Conservation (phyloP, 2,329 filamentous ascomycete genomes). For the Fusarium torulosum region DNA sequence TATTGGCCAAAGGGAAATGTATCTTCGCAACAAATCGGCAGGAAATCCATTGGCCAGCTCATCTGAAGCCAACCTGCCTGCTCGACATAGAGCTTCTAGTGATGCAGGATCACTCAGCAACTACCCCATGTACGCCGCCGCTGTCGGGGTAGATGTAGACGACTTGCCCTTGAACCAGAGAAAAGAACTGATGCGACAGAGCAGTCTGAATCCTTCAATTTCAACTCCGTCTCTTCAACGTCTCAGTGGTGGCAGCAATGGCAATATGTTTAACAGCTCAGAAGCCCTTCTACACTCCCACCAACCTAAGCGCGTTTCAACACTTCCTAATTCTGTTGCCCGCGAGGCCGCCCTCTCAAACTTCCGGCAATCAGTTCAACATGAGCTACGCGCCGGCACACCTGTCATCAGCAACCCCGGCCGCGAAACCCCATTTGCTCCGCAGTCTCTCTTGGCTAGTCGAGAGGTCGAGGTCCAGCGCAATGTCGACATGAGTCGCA, state of each 20-base stretch:
- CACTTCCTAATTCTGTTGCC: conserved; percentile 56
- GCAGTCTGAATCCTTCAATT: conserved; percentile 54
- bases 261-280: conserved; percentile 47
- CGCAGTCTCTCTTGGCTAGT: conserved; percentile 51
- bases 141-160: conserved; percentile 65
- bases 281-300: conserved; percentile 64
- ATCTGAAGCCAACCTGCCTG: conserved; percentile 47
- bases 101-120: conserved; percentile 59
- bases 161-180: conserved; percentile 80
- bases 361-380: conserved; percentile 75
- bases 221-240: conserved; percentile 44
- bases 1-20: conserved; percentile 67
- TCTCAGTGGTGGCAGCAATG: conserved; percentile 46
- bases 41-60: conserved; percentile 52
- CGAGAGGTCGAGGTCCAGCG: conserved; percentile 59
- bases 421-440: conserved; percentile 57
- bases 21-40: conserved; percentile 65
- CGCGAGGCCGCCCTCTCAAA: conserved; percentile 72
- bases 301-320: conserved; percentile 64
- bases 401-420: conserved; percentile 52
- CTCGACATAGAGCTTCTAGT: conserved; percentile 51
- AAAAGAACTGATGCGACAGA: conserved; percentile 69
- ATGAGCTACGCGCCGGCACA: conserved; percentile 66
- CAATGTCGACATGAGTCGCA: conserved; percentile 67
- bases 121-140: conserved; percentile 50